These are phyloP conservation scores for Colletotrichum phormii DNA, from an alignment of 2,329 filamentous ascomycete species.

Conservation along the genomic window DNA sequence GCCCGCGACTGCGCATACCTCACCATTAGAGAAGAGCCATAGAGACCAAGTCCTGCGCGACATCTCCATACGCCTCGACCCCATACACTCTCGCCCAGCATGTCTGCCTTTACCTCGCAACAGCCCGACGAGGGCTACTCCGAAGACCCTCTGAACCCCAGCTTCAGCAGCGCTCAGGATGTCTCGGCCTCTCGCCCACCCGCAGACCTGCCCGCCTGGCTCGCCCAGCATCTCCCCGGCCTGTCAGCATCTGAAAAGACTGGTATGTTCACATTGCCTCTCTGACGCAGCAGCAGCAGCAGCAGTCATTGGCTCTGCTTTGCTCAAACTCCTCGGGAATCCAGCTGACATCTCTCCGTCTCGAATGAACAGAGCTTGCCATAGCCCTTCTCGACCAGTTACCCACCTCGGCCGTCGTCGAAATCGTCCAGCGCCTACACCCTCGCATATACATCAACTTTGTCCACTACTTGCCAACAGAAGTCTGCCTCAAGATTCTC, in stretches of 20 bases:
- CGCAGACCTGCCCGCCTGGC: conserved; percentile 61
- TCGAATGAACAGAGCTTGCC: conserved; percentile 73
- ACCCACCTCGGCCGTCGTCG: conserved; percentile 81
- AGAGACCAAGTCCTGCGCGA: conserved; percentile 5
- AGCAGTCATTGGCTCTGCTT: neutral
- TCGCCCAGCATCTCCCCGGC: conserved; percentile 61
- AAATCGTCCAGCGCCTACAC: conserved; percentile 83
- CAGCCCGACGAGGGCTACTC: conserved; percentile 89
- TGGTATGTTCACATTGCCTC: conserved; percentile 48
- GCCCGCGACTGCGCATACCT: conserved; percentile 21
- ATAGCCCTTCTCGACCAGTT: conserved; percentile 82
- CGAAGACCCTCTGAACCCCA: conserved; percentile 73
- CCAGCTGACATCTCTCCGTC: neutral
- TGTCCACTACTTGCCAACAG: conserved; percentile 83
- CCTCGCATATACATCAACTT: conserved; percentile 95
- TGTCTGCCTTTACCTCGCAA: conserved; percentile 51
- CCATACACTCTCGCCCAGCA: neutral
- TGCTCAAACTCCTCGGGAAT: neutral
- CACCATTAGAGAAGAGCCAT: conserved; percentile 15
- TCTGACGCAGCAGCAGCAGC: neutral
- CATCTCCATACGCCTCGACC: neutral
- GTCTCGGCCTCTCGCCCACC: conserved; percentile 46
- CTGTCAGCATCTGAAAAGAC: conserved; percentile 62
- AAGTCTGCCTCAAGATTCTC: conserved; percentile 91
- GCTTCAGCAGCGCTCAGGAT: conserved; percentile 44